phyloP scores from a whole-genome alignment of 2,329 filamentous ascomycete genomes.

The Curvularia sp. region DNA sequence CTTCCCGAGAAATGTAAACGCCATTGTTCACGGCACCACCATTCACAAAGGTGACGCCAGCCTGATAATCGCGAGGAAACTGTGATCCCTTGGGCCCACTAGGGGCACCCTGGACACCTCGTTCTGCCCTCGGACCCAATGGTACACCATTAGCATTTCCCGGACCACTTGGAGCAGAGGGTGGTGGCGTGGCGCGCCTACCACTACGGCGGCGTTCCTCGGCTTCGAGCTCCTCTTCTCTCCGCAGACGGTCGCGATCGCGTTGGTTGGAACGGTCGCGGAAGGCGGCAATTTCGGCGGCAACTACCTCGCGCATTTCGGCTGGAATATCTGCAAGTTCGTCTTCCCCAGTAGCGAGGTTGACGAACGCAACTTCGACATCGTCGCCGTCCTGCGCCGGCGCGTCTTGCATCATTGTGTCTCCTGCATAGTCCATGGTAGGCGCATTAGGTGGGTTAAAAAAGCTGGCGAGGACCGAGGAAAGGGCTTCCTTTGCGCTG shows the following conservation, averaged over 20 bases:
- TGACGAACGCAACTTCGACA: conserved; percentile 88
- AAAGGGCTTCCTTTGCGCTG: conserved; percentile 71
- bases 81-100: conserved; percentile 73
- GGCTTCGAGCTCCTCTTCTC: conserved; percentile 92
- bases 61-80: conserved; percentile 75
- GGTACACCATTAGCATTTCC: conserved; percentile 76
- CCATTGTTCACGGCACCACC: conserved; percentile 71
- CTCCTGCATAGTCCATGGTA: conserved; percentile 67
- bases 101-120: conserved; percentile 75
- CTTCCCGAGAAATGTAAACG: conserved; percentile 67
- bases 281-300: conserved; percentile 92
- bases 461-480: conserved; percentile 72
- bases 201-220: conserved; percentile 77
- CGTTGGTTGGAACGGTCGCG: conserved; percentile 87
- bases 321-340: conserved; percentile 94
- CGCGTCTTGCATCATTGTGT: conserved; percentile 72
- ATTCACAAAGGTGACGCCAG: conserved; percentile 82
- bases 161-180: conserved; percentile 66
- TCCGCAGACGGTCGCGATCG: conserved; percentile 83
- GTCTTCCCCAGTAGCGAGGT: conserved; percentile 76
- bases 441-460: conserved; percentile 66
- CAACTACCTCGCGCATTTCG: conserved; percentile 94
- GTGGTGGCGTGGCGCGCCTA: conserved; percentile 71
- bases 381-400: conserved; percentile 63
- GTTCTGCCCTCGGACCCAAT: conserved; percentile 70